A percentile compares a stretch with the other conserved stretches of the same genome.
phyloP scores from a whole-genome alignment of 768 basidiomycete genomes.

The Mycena floridula region DNA sequence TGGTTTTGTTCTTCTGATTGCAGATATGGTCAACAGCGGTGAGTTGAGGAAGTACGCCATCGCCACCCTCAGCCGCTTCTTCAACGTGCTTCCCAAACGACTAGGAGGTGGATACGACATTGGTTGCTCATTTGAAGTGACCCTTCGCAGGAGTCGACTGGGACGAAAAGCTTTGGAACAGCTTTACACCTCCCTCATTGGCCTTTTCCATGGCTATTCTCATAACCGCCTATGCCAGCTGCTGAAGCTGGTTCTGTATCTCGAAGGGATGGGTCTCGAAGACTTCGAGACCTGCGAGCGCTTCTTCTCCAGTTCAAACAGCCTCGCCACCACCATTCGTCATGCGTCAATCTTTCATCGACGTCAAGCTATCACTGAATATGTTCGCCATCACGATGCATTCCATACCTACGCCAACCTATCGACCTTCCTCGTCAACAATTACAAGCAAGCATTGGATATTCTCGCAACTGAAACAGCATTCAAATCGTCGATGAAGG shows the following conservation, averaged over 20 bases:
- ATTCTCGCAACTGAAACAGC: neutral
- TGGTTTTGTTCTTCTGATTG: too few relatives aligned
- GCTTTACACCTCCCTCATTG: neutral
- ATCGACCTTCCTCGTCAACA: neutral
- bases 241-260: neutral
- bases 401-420: neutral
- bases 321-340: slow-evolving; percentile 2
- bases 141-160: neutral
- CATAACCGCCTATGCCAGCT: neutral
- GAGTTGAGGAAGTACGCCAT: neutral
- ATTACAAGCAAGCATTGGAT: neutral
- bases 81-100: neutral
- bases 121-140: neutral
- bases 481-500: neutral
- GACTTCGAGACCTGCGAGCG: slow-evolving; percentile 2
- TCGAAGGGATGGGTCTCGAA: slow-evolving; percentile 3
- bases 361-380: neutral
- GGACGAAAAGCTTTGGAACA: neutral
- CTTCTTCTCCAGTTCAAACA: slow-evolving; percentile 4
- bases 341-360: neutral
- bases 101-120: neutral
- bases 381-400: neutral
- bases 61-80: neutral
- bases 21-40: too few relatives aligned
- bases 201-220: slow-evolving; percentile 2